These are phyloP conservation scores for Ballota nigra DNA, from an alignment of 257 asterid species.

Conservation along the genomic window DNA sequence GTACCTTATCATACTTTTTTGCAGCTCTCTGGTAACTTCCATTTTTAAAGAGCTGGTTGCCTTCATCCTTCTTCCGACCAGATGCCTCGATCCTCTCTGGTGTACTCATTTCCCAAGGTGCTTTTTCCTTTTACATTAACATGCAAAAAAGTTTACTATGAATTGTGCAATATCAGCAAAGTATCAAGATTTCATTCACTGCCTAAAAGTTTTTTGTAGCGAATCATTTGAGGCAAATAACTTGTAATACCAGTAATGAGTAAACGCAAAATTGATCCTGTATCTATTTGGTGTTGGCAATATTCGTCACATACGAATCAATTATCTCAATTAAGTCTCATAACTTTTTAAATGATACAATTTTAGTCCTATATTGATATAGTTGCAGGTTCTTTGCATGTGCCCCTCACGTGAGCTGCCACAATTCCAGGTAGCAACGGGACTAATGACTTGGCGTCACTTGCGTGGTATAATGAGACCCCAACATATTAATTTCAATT, in stretches of 20 bases:
- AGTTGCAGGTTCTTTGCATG: no score
- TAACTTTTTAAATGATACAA: no score
- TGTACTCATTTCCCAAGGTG: constrained; percentile 59
- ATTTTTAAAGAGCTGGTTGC: constrained; percentile 50
- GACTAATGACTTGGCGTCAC: no score
- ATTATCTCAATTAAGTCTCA: no score
- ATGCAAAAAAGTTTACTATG: not conserved
- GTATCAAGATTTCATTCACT: not conserved
- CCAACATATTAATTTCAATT: no score
- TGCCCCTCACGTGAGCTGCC: no score
- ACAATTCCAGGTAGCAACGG: no score
- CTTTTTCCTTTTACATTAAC: constrained; percentile 49
- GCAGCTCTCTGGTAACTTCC: constrained; percentile 63
- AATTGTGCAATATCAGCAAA: not conserved
- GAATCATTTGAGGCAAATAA: not conserved
- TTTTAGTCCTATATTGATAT: no score
- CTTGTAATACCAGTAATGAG: not conserved
- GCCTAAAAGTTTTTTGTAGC: not conserved
- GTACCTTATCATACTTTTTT: constrained; percentile 63
- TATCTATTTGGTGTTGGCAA: no score
- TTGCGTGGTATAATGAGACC: no score
- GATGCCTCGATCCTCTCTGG: constrained; percentile 62
- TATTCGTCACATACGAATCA: no score
- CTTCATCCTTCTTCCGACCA: constrained; percentile 63
- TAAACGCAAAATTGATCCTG: no score